Evolutionary conservation across 495 filamentous ascomycete genomes (phyloP).

Genomic region (Evernia prunastri): DNA sequence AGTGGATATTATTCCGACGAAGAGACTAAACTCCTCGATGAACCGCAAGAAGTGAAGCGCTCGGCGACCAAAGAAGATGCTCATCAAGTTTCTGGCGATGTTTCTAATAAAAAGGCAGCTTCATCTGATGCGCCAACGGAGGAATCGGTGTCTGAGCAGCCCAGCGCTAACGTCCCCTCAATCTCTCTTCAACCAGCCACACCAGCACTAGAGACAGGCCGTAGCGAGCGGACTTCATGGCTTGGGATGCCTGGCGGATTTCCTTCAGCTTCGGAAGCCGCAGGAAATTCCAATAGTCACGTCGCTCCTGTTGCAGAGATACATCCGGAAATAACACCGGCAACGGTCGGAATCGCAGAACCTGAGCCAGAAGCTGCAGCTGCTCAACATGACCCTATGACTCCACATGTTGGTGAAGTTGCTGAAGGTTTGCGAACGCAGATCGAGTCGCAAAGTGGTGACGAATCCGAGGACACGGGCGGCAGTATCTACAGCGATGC

Average conservation of each 20-base stretch:
- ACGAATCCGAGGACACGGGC: constrained; percentile 46
- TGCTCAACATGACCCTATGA: constrained; percentile 19
- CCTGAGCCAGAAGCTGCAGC: constrained; percentile 28
- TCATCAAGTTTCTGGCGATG: background rate
- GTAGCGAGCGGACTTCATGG: constrained; percentile 28
- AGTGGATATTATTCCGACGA: constrained; percentile 46
- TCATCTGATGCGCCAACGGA: background rate
- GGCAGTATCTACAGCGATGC: constrained; percentile 84
- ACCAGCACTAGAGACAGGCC: constrained; percentile 37
- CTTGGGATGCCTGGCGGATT: constrained; percentile 36
- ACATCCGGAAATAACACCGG: constrained; percentile 31
- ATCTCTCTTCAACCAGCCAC: constrained; percentile 46
- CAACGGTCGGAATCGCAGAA: constrained; percentile 36
- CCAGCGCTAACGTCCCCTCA: constrained; percentile 32
- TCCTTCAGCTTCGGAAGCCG: constrained; percentile 10
- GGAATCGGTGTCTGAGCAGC: background rate
- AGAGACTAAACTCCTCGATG: constrained; percentile 12
- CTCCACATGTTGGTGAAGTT: constrained; percentile 30
- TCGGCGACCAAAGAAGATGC: background rate
- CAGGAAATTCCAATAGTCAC: constrained; percentile 4
- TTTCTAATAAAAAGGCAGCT: background rate
- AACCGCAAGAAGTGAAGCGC: constrained; percentile 5
- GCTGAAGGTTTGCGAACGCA: constrained; percentile 28
- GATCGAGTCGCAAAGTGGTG: constrained; percentile 28
- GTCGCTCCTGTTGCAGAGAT: constrained; percentile 9